Evolutionary conservation across 2,329 filamentous ascomycete species (phyloP).

Genomic region (Diaporthe eres): DNA sequence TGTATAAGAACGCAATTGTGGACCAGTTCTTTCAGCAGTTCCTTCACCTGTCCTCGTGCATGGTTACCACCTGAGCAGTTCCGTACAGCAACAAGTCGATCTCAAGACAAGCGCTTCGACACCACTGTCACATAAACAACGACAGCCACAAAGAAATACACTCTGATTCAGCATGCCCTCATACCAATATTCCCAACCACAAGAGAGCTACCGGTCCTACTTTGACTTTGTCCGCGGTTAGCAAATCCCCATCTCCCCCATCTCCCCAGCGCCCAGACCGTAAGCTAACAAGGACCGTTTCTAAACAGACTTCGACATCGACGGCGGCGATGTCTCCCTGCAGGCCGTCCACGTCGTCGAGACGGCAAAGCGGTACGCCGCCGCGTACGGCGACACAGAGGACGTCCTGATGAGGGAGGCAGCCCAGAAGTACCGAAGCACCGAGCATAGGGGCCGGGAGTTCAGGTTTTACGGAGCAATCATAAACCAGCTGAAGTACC

Average conservation of each 20-base stretch:
- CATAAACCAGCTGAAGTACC: constrained; percentile 32
- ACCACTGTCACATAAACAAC: background rate
- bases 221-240: constrained; percentile 25
- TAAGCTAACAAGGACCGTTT: background rate
- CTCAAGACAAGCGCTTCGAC: background rate
- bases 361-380: constrained; percentile 25
- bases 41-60: background rate
- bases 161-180: background rate
- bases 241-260: background rate
- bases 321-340: constrained; percentile 19
- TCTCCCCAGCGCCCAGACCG: no score
- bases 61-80: background rate
- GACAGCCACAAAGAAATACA: background rate
- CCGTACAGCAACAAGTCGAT: background rate
- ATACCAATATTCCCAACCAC: constrained; percentile 8
- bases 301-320: constrained; percentile 19
- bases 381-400: constrained; percentile 27
- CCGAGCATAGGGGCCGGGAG: constrained; percentile 32
- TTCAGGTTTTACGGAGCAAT: constrained; percentile 34
- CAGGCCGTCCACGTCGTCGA: constrained; percentile 20
- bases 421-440: constrained; percentile 34
- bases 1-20: background rate
- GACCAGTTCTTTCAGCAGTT: background rate
- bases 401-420: constrained; percentile 31
- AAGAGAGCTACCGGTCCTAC: constrained; percentile 14